Percentiles rank a stretch among this genome's conserved stretches.
Evolutionary conservation across 2,329 filamentous ascomycete species (phyloP).

Genomic region (Talaromyces pinophilus): DNA sequence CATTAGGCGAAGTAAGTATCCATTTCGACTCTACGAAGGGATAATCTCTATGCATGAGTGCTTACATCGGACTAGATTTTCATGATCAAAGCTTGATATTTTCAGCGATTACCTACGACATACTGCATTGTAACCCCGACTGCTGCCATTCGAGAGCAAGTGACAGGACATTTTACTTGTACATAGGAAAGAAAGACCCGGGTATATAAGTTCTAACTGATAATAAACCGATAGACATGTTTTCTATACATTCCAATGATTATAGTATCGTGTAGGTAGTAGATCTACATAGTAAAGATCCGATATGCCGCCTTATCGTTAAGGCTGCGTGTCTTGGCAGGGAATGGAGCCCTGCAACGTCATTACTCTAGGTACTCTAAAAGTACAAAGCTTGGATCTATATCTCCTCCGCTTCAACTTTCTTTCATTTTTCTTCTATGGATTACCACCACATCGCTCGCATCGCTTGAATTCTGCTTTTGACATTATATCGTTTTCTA

Average conservation of each 20-base stretch:
- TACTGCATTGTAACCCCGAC: background rate
- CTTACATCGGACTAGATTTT: constrained; percentile 37
- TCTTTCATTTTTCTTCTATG: background rate
- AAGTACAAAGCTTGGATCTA: background rate
- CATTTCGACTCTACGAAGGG: background rate
- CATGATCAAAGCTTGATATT: constrained; percentile 35
- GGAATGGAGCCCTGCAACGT: background rate
- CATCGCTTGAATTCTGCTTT: background rate
- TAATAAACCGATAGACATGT: background rate
- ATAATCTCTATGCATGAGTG: background rate
- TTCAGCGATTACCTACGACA: background rate
- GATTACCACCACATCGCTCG: background rate
- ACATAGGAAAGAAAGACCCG: background rate
- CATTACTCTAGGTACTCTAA: background rate
- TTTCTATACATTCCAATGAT: background rate
- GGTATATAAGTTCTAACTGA: background rate
- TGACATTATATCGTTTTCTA: background rate
- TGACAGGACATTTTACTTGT: background rate
- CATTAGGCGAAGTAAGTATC: constrained; percentile 76
- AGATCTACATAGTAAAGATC: background rate
- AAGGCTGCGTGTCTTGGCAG: constrained; percentile 10
- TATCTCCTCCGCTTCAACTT: background rate
- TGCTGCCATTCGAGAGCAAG: background rate
- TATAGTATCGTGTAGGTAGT: background rate
- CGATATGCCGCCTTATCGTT: constrained; percentile 2